phyloP scores from a whole-genome alignment of 2,329 filamentous ascomycete species.

The Verticillium zaregamsianum region DNA sequence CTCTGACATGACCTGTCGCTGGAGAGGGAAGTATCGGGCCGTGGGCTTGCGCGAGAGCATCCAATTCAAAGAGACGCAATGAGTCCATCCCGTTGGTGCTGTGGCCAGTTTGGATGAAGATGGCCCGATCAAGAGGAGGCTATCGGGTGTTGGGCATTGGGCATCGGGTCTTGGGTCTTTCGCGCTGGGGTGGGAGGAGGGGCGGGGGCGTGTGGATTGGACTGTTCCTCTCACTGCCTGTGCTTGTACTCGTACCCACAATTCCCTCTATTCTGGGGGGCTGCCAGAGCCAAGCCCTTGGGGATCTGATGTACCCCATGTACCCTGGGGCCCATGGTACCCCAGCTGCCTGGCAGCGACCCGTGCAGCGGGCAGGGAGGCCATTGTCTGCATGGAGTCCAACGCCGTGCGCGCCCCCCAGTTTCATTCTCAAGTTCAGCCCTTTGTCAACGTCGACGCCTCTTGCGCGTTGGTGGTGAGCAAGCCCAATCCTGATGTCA shows the following conservation, averaged over 20 bases:
- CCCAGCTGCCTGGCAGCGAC: not conserved
- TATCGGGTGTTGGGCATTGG: too few species aligned
- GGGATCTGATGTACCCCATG: constrained; percentile 1
- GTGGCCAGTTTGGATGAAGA: not conserved
- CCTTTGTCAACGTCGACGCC: not conserved
- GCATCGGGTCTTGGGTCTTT: not conserved
- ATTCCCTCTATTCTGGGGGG: not conserved
- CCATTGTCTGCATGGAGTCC: not conserved
- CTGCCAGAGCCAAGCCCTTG: not conserved
- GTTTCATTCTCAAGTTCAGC: not conserved
- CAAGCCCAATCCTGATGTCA: not conserved
- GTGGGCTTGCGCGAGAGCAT: not conserved
- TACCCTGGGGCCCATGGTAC: not conserved
- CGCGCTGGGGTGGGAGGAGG: not conserved
- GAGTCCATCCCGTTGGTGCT: not conserved
- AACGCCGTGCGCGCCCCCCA: not conserved
- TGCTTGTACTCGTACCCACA: not conserved
- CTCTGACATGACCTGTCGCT: not conserved
- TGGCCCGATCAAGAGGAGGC: not conserved
- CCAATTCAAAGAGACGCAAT: not conserved
- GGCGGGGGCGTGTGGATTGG: not conserved
- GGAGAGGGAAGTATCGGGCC: not conserved
- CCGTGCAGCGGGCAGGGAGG: not conserved
- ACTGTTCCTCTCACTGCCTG: not conserved
- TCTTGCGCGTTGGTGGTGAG: not conserved